Evolutionary conservation across 78 protist species (phyloP), one percentile per base, ranked within the genome.

Genomic region (Dictyostelium brefeldianum): DNA sequence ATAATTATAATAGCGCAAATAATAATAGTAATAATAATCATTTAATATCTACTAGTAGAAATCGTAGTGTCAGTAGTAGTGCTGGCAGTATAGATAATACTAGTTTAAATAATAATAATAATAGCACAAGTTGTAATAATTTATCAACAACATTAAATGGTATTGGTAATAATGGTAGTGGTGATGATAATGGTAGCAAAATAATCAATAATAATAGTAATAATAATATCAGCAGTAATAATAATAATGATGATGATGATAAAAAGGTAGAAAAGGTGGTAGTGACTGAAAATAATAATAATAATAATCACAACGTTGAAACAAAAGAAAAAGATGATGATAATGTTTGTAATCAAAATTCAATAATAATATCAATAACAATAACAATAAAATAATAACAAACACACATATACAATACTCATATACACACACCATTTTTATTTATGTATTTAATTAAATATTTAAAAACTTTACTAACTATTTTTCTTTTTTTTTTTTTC

Each of bases 21-120:
- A 67, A 41, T 31, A 67, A 67, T 31, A 67, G 15, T 51, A 51
- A 51, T 12, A 51, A 22, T 59, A 22, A 59, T 18, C 8, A 73
- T 48, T 20, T n/a, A 17, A 29, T 47, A 36, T 46, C 79, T 0
- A 36, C 43, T 36, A 36, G 43, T 36, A 73, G 75, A 67, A 73
- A n/a, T 73, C 51, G 79, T 73, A 73, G 79, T 46, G 46, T 36
- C 57, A 73, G 79, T 48, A 73, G 79, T 73, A 31, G 79, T 46
- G 50, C 54, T 41, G 78, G 78, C 25, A 70, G 50, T 70, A 70
- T 41, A 70, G 31, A 41, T 27, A 70, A 70, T 70, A 62, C 70
- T 0, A 62, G 70, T 25, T 62, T 62, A 62, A 62, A 62, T 25
- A 29, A 62, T 62, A 29, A 62, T 62, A 27, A 6, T 29, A 67